Evolutionary conservation across 306 rosid species (phyloP).

Genomic region (Psophocarpus tetragonolobus): DNA sequence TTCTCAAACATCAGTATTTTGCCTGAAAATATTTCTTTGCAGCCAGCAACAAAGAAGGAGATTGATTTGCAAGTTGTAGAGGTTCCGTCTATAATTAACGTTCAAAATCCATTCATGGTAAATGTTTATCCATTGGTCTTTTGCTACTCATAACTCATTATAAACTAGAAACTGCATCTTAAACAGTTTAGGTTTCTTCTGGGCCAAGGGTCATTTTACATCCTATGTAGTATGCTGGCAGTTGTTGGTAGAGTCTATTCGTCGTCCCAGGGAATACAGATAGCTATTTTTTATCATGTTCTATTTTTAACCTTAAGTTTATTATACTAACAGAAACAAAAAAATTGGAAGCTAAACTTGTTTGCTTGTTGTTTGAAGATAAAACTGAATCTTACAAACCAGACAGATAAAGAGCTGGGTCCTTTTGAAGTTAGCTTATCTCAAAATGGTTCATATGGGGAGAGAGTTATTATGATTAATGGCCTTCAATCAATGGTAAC

Average conservation of each 20-base stretch:
- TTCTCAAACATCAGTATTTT: conserved; percentile 25
- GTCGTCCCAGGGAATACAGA: conserved; percentile 10
- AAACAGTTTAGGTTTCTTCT: conserved; percentile 20
- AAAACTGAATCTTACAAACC: conserved; percentile 67
- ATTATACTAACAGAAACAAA: background rate
- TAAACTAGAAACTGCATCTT: conserved; percentile 29
- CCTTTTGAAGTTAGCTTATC: conserved; percentile 84
- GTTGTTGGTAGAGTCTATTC: conserved; percentile 32
- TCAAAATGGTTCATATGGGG: conserved; percentile 54
- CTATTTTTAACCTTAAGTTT: background rate
- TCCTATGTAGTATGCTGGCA: background rate
- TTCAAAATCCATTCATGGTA: conserved; percentile 88
- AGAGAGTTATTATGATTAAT: conserved; percentile 64
- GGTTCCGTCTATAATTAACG: conserved; percentile 68
- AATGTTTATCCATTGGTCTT: conserved; percentile 24
- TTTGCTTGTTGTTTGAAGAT: conserved; percentile 60
- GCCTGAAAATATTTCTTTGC: conserved; percentile 44
- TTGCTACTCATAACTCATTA: conserved; percentile 1
- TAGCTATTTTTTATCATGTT: conserved; percentile 22
- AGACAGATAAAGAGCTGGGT: conserved; percentile 77
- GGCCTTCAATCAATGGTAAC: conserved; percentile 90
- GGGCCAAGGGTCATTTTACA: conserved; percentile 1
- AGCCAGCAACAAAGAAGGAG: conserved; percentile 85
- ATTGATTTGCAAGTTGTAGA: conserved; percentile 78
- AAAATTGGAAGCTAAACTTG: conserved; percentile 38